A percentile compares a stretch with the other conserved stretches of the same genome.
These are phyloP conservation scores for Fusarium sp. DNA, from an alignment of 2,329 filamentous ascomycete species.

Conservation along the genomic window DNA sequence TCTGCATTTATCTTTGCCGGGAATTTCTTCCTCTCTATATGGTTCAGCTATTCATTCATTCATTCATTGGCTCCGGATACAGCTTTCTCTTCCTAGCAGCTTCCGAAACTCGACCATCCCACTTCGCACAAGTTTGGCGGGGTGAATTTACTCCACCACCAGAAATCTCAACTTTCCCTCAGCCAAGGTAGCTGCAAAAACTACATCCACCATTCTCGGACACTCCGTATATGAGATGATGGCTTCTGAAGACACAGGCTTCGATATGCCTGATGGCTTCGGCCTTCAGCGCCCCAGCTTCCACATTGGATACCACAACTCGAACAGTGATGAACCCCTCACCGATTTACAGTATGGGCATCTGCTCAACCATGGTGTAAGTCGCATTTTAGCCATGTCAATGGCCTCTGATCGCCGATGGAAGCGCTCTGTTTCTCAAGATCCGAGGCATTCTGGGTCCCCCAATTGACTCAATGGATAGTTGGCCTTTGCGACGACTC, in stretches of 20 bases:
- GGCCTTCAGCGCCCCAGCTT: slow-evolving; percentile 60
- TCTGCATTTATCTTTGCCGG: background rate
- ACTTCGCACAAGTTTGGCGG: slow-evolving; percentile 43
- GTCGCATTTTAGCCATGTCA: slow-evolving; percentile 48
- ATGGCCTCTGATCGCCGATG: background rate
- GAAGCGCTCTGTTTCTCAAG: background rate
- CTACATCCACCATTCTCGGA: slow-evolving; percentile 3
- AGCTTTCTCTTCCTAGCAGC: background rate
- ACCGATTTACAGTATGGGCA: slow-evolving; percentile 73
- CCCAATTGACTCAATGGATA: slow-evolving; percentile 52
- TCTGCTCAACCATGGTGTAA: slow-evolving; percentile 76
- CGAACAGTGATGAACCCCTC: slow-evolving; percentile 69
- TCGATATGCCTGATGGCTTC: slow-evolving; percentile 45
- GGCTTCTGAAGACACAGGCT: slow-evolving; percentile 40
- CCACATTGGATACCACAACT: slow-evolving; percentile 81
- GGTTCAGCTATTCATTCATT: too few species aligned
- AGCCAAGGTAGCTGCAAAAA: slow-evolving; percentile 2
- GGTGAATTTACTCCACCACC: slow-evolving; percentile 46
- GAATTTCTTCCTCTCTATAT: background rate
- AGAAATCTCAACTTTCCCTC: slow-evolving; percentile 44
- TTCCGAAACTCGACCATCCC: slow-evolving; percentile 16
- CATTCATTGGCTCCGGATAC: background rate
- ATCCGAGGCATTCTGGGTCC: background rate
- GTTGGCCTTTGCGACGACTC: slow-evolving; percentile 84
- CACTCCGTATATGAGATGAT: slow-evolving; percentile 28